Percentiles rank a stretch among this genome's conserved stretches.
phyloP scores from a whole-genome alignment of 2,329 filamentous ascomycete species.

The Diaporthe capsici region DNA sequence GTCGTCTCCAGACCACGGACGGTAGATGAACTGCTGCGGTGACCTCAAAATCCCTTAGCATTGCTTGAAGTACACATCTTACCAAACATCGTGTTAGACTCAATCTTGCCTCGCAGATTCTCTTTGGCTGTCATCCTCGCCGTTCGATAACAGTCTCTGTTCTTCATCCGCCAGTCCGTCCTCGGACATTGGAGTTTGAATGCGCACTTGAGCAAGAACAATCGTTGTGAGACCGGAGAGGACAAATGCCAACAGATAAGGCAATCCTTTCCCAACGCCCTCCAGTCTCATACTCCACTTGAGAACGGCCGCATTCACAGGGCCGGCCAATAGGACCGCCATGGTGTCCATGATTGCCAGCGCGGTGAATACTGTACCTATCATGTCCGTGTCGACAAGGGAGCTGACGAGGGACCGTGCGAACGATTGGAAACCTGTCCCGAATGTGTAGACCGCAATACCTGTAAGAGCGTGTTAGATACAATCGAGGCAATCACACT shows the following conservation, averaged over 20 bases:
- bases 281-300: conserved; percentile 8
- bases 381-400: conserved; percentile 12
- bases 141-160: background rate
- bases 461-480: background rate
- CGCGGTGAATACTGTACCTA: conserved; percentile 11
- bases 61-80: too few relatives aligned
- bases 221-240: background rate
- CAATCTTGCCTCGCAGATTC: background rate
- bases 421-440: background rate
- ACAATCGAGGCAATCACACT: too few relatives aligned
- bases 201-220: background rate
- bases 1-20: background rate
- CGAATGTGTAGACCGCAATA: background rate
- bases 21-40: background rate
- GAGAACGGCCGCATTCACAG: background rate
- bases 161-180: background rate
- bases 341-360: conserved; percentile 12
- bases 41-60: too few relatives aligned
- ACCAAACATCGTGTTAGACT: too few relatives aligned
- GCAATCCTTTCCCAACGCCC: background rate
- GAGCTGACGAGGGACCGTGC: conserved; percentile 6
- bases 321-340: conserved; percentile 2
- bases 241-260: background rate
- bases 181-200: background rate
- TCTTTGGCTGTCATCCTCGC: background rate